Percentiles rank a stretch among this genome's conserved stretches.
These are phyloP conservation scores for Microstegium vimineum DNA, from an alignment of 176 grass and related monocot species.

Conservation along the genomic window DNA sequence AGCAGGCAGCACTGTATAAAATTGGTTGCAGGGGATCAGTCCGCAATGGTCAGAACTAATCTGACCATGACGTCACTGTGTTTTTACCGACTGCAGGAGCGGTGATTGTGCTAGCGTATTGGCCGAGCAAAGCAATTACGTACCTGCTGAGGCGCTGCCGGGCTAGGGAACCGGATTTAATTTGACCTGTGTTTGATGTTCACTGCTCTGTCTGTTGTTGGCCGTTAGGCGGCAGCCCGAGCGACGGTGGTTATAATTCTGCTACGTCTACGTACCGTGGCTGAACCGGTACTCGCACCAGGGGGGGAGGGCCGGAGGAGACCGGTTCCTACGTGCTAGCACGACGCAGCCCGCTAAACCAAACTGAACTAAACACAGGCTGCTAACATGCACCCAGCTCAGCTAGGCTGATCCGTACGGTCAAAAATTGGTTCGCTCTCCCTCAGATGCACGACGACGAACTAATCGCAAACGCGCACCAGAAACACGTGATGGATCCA, in stretches of 20 bases:
- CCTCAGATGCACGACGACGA: background rate
- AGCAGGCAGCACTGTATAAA: no score
- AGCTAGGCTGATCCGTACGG: background rate
- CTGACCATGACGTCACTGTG: background rate
- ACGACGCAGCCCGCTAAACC: no score
- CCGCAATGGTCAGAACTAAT: background rate
- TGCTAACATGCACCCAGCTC: background rate
- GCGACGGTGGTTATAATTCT: no score
- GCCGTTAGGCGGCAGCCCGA: constrained; percentile 1
- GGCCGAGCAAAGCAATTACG: background rate
- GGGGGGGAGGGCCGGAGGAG: no score
- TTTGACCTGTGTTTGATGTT: background rate
- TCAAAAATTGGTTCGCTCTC: background rate
- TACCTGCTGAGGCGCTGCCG: background rate
- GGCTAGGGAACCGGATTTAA: no score
- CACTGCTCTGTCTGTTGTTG: background rate
- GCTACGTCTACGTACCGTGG: no score
- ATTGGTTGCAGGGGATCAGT: no score
- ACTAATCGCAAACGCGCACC: background rate
- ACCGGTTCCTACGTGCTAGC: background rate
- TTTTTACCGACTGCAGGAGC: background rate
- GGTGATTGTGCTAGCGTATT: no score
- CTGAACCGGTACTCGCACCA: background rate
- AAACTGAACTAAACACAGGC: background rate
- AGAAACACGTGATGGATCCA: constrained; percentile 23